phyloP scores from a whole-genome alignment of 1,284 basidiomycete genomes.

The Cerrena zonata region DNA sequence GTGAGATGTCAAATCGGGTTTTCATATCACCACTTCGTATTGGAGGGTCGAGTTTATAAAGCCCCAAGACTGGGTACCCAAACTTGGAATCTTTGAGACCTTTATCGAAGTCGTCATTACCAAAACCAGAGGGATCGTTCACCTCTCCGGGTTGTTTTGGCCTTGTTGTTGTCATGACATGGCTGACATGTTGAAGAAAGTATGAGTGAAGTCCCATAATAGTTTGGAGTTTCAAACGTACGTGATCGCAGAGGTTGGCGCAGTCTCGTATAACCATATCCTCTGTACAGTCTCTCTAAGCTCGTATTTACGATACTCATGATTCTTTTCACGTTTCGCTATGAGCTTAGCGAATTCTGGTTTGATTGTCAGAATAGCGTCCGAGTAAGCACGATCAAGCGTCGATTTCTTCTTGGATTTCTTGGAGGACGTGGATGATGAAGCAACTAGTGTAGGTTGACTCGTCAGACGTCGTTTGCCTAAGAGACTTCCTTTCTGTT shows the following conservation, averaged over 20 bases:
- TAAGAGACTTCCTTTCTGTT: background rate
- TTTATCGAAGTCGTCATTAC: slow-evolving; percentile 32
- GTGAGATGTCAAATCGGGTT: slow-evolving; percentile 18
- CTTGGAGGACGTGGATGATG: background rate
- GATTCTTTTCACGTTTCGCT: slow-evolving; percentile 28
- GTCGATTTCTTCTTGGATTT: background rate
- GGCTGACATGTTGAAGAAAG: too few species aligned
- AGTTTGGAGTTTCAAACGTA: slow-evolving; percentile 14
- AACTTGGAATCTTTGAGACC: slow-evolving; percentile 24
- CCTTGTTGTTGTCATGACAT: slow-evolving; percentile 22
- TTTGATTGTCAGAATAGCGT: slow-evolving; percentile 28
- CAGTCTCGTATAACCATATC: slow-evolving; percentile 30
- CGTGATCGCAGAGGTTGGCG: slow-evolving; percentile 27
- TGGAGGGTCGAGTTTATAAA: slow-evolving; percentile 24
- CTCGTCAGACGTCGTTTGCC: background rate
- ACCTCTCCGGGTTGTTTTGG: slow-evolving; percentile 30
- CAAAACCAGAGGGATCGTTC: slow-evolving; percentile 25
- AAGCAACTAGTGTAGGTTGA: background rate
- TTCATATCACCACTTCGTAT: slow-evolving; percentile 21
- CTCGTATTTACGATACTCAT: slow-evolving; percentile 32
- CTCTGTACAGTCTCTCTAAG: slow-evolving; percentile 24
- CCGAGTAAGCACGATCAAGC: slow-evolving; percentile 16
- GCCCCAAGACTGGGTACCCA: slow-evolving; percentile 28
- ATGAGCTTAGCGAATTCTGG: slow-evolving; percentile 28
- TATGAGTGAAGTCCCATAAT: too few species aligned